Evolutionary conservation across 495 filamentous ascomycete genomes (phyloP).

Genomic region (Penicillium angulare): DNA sequence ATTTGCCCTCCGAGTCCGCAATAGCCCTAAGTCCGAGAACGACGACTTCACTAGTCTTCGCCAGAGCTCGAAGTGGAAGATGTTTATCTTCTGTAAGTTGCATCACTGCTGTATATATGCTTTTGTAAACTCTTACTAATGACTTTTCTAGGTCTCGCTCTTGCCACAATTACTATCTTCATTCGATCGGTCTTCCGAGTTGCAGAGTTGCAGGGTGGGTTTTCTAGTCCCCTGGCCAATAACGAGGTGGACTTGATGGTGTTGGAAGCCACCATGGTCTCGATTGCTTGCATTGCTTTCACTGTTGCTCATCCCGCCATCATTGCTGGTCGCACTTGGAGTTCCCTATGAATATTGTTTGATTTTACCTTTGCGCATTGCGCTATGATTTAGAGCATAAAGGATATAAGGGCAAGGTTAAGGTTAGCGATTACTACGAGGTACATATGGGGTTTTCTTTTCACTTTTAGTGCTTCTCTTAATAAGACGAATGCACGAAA

Average conservation of each 20-base stretch:
- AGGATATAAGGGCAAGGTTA: too few species aligned
- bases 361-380: neutral
- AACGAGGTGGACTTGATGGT: constrained; percentile 65
- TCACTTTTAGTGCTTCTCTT: too few species aligned
- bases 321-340: neutral
- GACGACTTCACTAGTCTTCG: constrained; percentile 3
- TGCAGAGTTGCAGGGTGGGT: constrained; percentile 61
- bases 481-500: too few species aligned
- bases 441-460: too few species aligned
- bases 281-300: constrained; percentile 51
- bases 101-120: neutral
- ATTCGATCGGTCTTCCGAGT: constrained; percentile 62
- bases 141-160: neutral
- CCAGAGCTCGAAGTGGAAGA: constrained; percentile 8
- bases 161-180: constrained; percentile 59
- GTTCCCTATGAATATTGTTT: neutral
- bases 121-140: constrained; percentile 25
- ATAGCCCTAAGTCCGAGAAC: constrained; percentile 2
- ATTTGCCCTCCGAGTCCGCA: constrained; percentile 42
- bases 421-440: too few species aligned
- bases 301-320: constrained; percentile 18
- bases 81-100: constrained; percentile 9
- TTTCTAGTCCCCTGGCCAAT: constrained; percentile 52
- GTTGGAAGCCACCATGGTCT: constrained; percentile 68
- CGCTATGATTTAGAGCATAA: neutral